phyloP scores from a whole-genome alignment of 73 alveolate species.

The Durusdinium trenchii region DNA sequence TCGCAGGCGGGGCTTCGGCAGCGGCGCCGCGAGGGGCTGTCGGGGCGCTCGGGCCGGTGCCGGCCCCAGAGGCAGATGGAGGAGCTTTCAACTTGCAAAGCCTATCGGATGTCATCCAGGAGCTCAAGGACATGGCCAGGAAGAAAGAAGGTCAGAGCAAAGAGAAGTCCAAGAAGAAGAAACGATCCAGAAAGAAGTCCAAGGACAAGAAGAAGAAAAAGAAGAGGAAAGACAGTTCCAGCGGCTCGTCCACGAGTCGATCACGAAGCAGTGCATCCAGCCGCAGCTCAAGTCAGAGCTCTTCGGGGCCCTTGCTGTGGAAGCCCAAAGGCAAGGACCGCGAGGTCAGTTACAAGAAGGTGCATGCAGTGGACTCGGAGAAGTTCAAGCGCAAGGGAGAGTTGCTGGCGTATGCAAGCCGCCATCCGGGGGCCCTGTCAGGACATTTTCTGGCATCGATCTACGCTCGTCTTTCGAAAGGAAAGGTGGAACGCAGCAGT shows the following conservation, averaged over 20 bases:
- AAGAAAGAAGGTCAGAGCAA: not conserved
- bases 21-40: not conserved
- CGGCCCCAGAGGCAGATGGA: not conserved
- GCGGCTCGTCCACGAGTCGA: not conserved
- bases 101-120: not conserved
- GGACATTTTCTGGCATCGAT: slow-evolving; percentile 32
- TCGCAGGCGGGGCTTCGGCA: not conserved
- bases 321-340: not conserved
- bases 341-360: not conserved
- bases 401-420: slow-evolving; percentile 45
- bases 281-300: not conserved
- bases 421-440: slow-evolving; percentile 42
- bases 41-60: slow-evolving; percentile 26
- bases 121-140: slow-evolving; percentile 20
- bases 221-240: not conserved
- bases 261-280: not conserved
- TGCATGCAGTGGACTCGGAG: not conserved
- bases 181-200: not conserved
- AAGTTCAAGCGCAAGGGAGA: slow-evolving; percentile 59
- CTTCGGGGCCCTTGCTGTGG: not conserved
- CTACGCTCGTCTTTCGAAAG: not conserved
- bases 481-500: not conserved
- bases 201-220: slow-evolving; percentile 1
- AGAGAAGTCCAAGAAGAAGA: not conserved
- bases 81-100: not conserved